These are phyloP conservation scores for Sclerotinia glacialis DNA, from an alignment of 2,329 filamentous ascomycete genomes.

Conservation along the genomic window DNA sequence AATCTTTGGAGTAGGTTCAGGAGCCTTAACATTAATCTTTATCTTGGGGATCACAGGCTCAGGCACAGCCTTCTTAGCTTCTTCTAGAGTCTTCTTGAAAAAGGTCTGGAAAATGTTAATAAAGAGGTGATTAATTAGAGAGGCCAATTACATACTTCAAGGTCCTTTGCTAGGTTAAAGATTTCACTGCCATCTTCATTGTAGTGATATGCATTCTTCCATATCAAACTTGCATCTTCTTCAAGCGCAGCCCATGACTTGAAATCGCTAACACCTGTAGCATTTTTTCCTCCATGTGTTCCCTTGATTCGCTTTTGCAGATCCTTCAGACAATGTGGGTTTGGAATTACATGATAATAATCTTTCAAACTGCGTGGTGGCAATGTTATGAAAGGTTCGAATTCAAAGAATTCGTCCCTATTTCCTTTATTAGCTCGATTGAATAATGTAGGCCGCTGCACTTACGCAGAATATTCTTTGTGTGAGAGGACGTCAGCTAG, in stretches of 20 bases:
- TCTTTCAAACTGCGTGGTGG: conserved; percentile 73
- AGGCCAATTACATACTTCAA: conserved; percentile 60
- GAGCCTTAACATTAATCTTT: conserved; percentile 65
- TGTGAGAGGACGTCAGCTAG: conserved; percentile 68
- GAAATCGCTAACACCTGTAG: conserved; percentile 62
- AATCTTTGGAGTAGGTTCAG: conserved; percentile 57
- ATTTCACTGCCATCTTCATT: conserved; percentile 92
- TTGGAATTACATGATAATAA: conserved; percentile 80
- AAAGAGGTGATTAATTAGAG: not conserved
- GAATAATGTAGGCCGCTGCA: conserved; percentile 18
- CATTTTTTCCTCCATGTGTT: conserved; percentile 63
- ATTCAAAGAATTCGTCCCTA: conserved; percentile 67
- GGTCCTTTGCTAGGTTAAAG: conserved; percentile 69
- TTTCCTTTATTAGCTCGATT: conserved; percentile 11
- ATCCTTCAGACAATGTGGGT: conserved; percentile 74
- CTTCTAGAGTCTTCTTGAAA: conserved; percentile 65
- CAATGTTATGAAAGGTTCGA: conserved; percentile 73
- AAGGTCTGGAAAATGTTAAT: conserved; percentile 51
- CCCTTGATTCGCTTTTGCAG: conserved; percentile 76
- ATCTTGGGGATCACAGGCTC: conserved; percentile 75
- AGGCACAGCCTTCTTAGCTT: conserved; percentile 68
- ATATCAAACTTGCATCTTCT: conserved; percentile 75
- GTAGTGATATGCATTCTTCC: conserved; percentile 84
- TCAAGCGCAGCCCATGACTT: conserved; percentile 82
- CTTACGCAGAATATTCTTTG: conserved; percentile 63